phyloP scores from a whole-genome alignment of 352 stramenopile species.

The Phytophthora citricola region DNA sequence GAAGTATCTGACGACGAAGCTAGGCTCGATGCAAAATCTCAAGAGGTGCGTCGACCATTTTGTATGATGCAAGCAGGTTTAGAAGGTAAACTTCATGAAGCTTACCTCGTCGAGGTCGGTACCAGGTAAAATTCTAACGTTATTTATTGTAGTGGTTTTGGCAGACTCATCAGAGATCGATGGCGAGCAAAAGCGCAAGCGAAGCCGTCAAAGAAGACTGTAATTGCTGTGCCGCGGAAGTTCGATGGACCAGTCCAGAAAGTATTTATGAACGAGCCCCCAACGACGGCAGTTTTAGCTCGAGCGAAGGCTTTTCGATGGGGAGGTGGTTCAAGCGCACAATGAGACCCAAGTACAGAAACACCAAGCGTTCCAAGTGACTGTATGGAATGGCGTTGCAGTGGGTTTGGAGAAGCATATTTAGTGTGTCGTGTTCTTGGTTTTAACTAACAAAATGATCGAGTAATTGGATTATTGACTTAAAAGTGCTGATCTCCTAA shows the following conservation, averaged over 20 bases:
- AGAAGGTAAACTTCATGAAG: constrained; percentile 28
- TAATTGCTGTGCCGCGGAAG: constrained; percentile 32
- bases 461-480: too few relatives aligned
- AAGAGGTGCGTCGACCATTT: constrained; percentile 21
- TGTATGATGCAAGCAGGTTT: constrained; percentile 45
- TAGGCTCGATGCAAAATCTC: constrained; percentile 2
- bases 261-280: constrained; percentile 1
- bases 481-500: too few relatives aligned
- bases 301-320: constrained; percentile 52
- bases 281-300: constrained; percentile 35
- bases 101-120: too few relatives aligned
- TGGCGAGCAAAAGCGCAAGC: constrained; percentile 14
- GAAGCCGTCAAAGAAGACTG: constrained; percentile 22
- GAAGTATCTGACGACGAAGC: background rate
- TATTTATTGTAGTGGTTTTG: background rate
- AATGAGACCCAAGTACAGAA: too few relatives aligned
- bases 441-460: too few relatives aligned
- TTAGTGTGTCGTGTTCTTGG: too few relatives aligned
- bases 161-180: background rate
- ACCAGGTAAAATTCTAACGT: constrained; percentile 1
- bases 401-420: too few relatives aligned
- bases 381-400: too few relatives aligned
- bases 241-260: constrained; percentile 11
- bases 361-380: too few relatives aligned
- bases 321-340: constrained; percentile 38